phyloP scores from a whole-genome alignment of 2,329 filamentous ascomycete genomes.

The Fusarium sp. region DNA sequence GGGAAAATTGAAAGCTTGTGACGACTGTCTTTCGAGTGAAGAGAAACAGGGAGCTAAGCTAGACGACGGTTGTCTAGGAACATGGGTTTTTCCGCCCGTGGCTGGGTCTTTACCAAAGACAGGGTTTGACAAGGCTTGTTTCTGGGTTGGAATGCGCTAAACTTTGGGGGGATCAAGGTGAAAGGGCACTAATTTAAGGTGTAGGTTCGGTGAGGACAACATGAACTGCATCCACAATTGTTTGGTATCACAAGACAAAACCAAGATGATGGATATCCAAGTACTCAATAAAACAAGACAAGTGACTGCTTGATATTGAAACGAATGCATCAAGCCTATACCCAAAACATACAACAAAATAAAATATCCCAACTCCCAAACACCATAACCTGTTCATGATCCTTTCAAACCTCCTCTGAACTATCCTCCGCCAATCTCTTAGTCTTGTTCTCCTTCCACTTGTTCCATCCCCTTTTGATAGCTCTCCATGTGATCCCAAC shows the following conservation, averaged over 20 bases:
- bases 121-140: constrained; percentile 12
- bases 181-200: constrained; percentile 9
- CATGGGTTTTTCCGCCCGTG: constrained; percentile 42
- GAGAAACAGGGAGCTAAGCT: constrained; percentile 21
- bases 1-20: constrained; percentile 26
- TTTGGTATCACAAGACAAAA: not conserved
- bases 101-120: not conserved
- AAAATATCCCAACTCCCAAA: not conserved
- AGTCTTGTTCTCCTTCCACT: constrained; percentile 48
- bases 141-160: constrained; percentile 19
- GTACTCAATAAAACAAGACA: not conserved
- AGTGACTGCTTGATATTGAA: not conserved
- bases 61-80: constrained; percentile 27
- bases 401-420: constrained; percentile 9
- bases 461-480: constrained; percentile 56
- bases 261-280: not conserved
- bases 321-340: constrained; percentile 15
- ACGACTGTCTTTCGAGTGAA: constrained; percentile 16
- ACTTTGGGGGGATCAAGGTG: constrained; percentile 1
- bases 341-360: constrained; percentile 15
- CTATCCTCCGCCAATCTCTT: not conserved
- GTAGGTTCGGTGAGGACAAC: not conserved
- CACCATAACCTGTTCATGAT: constrained; percentile 6
- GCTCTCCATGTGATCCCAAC: constrained; percentile 69
- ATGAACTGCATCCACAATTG: not conserved